Percentiles rank a stretch among this genome's conserved stretches.
phyloP scores from a whole-genome alignment of 257 asterid species.

The Verbena officinalis region DNA sequence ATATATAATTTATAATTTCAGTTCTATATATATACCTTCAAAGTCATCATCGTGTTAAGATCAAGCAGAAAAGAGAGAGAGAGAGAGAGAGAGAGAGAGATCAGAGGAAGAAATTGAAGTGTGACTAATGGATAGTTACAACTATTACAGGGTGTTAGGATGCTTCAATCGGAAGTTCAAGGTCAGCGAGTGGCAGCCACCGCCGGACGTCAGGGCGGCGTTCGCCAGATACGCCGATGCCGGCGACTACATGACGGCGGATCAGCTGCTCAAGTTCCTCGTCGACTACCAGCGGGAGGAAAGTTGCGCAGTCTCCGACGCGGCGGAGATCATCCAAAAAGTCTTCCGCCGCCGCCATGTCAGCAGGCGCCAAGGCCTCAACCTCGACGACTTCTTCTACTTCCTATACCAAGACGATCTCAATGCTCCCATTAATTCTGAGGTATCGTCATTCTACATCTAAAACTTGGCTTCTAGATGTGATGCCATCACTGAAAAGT shows the following conservation, averaged over 20 bases:
- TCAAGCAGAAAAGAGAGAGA: neutral
- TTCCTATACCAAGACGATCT: constrained; percentile 69
- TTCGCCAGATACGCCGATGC: constrained; percentile 51
- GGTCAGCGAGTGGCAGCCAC: constrained; percentile 71
- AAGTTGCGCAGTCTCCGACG: constrained; percentile 48
- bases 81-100: constrained; percentile 9
- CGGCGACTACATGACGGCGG: constrained; percentile 53
- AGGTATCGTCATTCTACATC: constrained; percentile 38
- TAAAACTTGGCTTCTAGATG: no score
- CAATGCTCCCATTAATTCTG: constrained; percentile 62
- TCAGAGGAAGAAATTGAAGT: no score
- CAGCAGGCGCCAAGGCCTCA: constrained; percentile 40
- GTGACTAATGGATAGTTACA: constrained; percentile 60
- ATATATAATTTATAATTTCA: neutral
- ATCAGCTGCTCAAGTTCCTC: constrained; percentile 59
- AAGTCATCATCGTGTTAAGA: neutral
- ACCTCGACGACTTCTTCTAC: constrained; percentile 65
- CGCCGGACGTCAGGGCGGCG: constrained; percentile 66
- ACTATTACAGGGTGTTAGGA: constrained; percentile 65
- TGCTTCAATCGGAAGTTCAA: constrained; percentile 79
- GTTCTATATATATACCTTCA: neutral
- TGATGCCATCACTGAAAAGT: no score
- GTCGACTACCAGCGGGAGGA: constrained; percentile 63
- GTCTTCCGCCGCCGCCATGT: constrained; percentile 44
- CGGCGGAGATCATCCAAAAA: constrained; percentile 50